These are phyloP conservation scores for Zygosaccharomyces lentus DNA, from an alignment of 805 yeast genomes.

Conservation along the genomic window DNA sequence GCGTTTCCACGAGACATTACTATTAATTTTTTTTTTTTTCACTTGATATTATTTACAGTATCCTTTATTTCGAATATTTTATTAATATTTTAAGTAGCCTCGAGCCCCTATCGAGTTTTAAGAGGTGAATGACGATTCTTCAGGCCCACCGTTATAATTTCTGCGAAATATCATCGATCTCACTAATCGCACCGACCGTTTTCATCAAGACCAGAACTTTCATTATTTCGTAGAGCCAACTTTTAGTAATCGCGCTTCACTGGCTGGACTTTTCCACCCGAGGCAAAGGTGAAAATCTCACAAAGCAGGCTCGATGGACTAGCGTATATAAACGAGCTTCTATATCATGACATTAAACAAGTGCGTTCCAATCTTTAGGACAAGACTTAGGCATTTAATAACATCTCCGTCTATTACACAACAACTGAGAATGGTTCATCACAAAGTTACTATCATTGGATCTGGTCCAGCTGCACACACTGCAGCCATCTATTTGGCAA, in stretches of 20 bases:
- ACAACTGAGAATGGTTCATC: conserved; percentile 62
- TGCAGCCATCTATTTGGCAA: conserved; percentile 93
- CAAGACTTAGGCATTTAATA: not conserved
- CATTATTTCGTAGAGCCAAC: not conserved
- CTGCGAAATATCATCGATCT: too few relatives aligned
- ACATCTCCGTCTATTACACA: not conserved
- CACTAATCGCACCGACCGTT: not conserved
- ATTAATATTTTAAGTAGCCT: too few relatives aligned
- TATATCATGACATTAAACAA: not conserved
- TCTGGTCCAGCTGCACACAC: conserved; percentile 99
- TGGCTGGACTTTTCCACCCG: conserved; percentile 3
- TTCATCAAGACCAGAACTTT: not conserved
- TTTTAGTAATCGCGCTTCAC: conserved; percentile 4
- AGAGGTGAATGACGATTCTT: too few relatives aligned
- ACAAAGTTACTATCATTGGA: conserved; percentile 83
- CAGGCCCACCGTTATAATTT: not conserved
- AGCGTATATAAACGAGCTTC: not conserved
- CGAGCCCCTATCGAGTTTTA: too few relatives aligned
- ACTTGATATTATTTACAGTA: too few relatives aligned
- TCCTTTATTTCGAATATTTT: too few relatives aligned
- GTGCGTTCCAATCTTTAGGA: not conserved
- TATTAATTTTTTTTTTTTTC: too few relatives aligned
- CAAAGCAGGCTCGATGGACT: conserved; percentile 4
- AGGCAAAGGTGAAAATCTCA: conserved; percentile 5
- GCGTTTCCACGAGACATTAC: too few relatives aligned